phyloP scores from a whole-genome alignment of 768 basidiomycete species.

The Mycena albidolilacea region DNA sequence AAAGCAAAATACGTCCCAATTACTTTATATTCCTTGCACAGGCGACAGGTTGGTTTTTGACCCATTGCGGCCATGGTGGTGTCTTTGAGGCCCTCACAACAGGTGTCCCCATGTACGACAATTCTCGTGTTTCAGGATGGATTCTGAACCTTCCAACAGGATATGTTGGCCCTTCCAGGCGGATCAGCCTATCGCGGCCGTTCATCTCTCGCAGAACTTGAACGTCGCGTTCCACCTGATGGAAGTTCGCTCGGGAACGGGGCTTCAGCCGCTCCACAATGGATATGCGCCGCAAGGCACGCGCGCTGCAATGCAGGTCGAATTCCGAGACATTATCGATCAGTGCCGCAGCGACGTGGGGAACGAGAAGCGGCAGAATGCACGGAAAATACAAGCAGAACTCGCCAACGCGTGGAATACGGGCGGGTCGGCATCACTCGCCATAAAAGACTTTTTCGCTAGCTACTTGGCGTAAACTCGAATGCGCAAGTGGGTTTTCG shows the following conservation, averaged over 20 bases:
- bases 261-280: constrained; percentile 9
- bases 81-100: constrained; percentile 13
- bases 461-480: not conserved
- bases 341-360: constrained; percentile 6
- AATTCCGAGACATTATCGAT: constrained; percentile 7
- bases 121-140: not conserved
- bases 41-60: constrained; percentile 29
- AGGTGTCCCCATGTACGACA: constrained; percentile 21
- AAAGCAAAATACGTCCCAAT: not conserved
- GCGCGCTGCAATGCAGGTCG: not conserved
- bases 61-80: constrained; percentile 28
- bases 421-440: not conserved
- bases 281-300: constrained; percentile 14
- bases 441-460: not conserved
- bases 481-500: too few species aligned
- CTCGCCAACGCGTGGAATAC: not conserved
- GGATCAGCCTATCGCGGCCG: constrained; percentile 20
- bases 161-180: constrained; percentile 34
- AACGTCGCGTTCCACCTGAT: constrained; percentile 19
- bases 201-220: constrained; percentile 10
- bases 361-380: constrained; percentile 13
- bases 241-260: constrained; percentile 18
- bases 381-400: not conserved
- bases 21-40: not conserved
- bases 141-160: not conserved